Base-by-base conservation (phyloP, 2,329 filamentous ascomycete species). In the Lachnellula arida region DNA sequence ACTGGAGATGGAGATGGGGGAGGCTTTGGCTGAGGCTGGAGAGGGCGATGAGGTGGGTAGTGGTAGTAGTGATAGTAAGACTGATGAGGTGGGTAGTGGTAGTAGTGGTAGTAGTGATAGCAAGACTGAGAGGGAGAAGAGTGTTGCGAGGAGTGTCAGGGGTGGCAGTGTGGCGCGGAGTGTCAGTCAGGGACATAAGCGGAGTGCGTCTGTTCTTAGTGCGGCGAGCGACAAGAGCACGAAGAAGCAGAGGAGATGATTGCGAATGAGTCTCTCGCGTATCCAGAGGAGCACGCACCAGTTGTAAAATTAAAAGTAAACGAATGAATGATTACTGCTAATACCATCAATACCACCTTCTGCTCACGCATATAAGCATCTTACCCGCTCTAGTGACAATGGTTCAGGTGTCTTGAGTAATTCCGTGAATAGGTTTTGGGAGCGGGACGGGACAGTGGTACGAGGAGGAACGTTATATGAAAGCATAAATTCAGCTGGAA, bases 141-240 rank as follows among this genome's bases (percentile, higher is more conserved):
- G 86, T 66, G 84, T 34, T 5, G 17, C 42, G n/a, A 6, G 42
- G 19, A 44, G 89, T 39, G 71, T 92, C 48, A 91, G 87, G 67
- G 76, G 77, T n/a, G 74, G 74, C 7, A 89, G 19, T 19, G 19
- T 19, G 19, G 19, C 19, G 19, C 19, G 87, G 67, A 76, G 77
- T n/a, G 74, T 74, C 7, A 89, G 86, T 66, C 28, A 32, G 28
- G 84, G 73, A 55, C 86, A 88, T 61, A 95, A 95, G 75, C 81
- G 91, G 57, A 94, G 90, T 69, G 89, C 89, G 1, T 95, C 90
- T 70, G 89, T 91, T 34, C 71, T 95, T 52, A 93, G 89, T 70
- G 76, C 78, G 15, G 75, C 75, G 5, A 91, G 87, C 69, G 86
- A 90, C 55, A 79, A 78, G 68, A 78, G 75, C 62, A 67, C 69